A percentile compares a stretch with the other conserved stretches of the same genome.
phyloP scores from a whole-genome alignment of 352 stramenopile species.

The Phytophthora sp. region DNA sequence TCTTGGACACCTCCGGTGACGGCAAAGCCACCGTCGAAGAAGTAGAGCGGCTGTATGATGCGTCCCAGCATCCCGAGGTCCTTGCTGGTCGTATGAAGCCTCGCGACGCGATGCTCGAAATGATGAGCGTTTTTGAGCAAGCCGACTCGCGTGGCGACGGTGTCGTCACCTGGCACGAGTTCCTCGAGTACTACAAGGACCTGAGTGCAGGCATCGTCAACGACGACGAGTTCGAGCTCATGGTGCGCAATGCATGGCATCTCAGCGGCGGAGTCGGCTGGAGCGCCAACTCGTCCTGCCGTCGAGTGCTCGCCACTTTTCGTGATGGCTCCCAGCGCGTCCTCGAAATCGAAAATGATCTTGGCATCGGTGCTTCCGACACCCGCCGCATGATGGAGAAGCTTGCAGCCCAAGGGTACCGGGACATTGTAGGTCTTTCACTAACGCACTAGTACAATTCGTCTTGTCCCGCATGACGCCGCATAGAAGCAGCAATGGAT shows the following conservation, averaged over 20 bases:
- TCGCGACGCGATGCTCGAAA: slow-evolving; percentile 77
- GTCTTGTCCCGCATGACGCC: neutral
- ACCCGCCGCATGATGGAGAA: slow-evolving; percentile 60
- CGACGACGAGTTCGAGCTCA: slow-evolving; percentile 90
- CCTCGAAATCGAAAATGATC: slow-evolving; percentile 73
- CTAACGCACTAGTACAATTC: slow-evolving; percentile 20
- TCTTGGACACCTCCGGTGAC: slow-evolving; percentile 71
- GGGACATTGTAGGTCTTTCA: slow-evolving; percentile 60
- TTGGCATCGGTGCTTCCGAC: slow-evolving; percentile 53
- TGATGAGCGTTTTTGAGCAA: slow-evolving; percentile 81
- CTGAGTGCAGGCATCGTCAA: slow-evolving; percentile 76
- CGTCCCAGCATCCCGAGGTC: slow-evolving; percentile 84
- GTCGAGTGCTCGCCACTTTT: slow-evolving; percentile 76
- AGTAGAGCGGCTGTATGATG: slow-evolving; percentile 75
- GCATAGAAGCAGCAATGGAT: neutral
- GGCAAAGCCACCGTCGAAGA: slow-evolving; percentile 72
- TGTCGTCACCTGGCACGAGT: slow-evolving; percentile 82
- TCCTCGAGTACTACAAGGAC: slow-evolving; percentile 92
- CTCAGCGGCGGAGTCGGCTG: slow-evolving; percentile 79
- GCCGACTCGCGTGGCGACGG: slow-evolving; percentile 40
- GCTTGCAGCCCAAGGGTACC: slow-evolving; percentile 58
- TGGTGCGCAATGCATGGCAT: slow-evolving; percentile 88
- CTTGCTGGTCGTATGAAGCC: slow-evolving; percentile 61
- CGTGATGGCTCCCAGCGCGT: slow-evolving; percentile 71
- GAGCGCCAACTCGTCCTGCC: slow-evolving; percentile 78